Base-by-base conservation (phyloP, 208 protist genomes). In the Histomonas meleagridis region DNA sequence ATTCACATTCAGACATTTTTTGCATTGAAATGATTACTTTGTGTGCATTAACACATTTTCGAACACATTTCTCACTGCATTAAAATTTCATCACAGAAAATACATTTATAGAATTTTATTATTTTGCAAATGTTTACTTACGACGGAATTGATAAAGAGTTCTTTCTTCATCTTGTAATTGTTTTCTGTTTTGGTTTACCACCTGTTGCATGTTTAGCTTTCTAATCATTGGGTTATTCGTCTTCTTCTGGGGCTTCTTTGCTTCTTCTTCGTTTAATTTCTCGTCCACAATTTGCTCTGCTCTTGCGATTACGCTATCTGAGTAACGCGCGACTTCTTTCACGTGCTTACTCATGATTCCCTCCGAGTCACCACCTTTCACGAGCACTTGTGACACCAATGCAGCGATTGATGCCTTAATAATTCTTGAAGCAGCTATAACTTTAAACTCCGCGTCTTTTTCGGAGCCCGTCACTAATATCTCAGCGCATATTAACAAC, bases 381-480 rank as follows among this genome's bases (percentile, higher is more conserved):
- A 49, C 40, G 0, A 49, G 38, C 46, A 79, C 40, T 51, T 79
- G 32, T 32, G 70, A 32, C 18, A 79, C 70, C 0, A 79, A 43
- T 26, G n/a, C n/a, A n/a, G 70, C 70, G 28, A 79, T 40, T n/a
- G 70, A 79, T 35, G n/a, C 70, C 40, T 79, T 79, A 48, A 79
- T 35, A 43, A 79, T 79, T 28, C 40, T 79, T 49, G 70, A 32
- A 1, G 70, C 70, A n/a, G 70, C 32, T n/a, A 79, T 79, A 21
- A 79, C 70, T 51, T 79, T 79, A 40, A 49, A 79, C 21, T 79
- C 70, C 18, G 70, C 14, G 40, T 79, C 70, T n/a, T 49, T 35
- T 4, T 35, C 70, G 2, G 70, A 32, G 46, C 14, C 49, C 5
- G n/a, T 18, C 9, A 79, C 49, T 35, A 79, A 43, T 18, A 79